Base-by-base conservation (phyloP, 495 filamentous ascomycete species). In the Aspergillus cristatus region DNA sequence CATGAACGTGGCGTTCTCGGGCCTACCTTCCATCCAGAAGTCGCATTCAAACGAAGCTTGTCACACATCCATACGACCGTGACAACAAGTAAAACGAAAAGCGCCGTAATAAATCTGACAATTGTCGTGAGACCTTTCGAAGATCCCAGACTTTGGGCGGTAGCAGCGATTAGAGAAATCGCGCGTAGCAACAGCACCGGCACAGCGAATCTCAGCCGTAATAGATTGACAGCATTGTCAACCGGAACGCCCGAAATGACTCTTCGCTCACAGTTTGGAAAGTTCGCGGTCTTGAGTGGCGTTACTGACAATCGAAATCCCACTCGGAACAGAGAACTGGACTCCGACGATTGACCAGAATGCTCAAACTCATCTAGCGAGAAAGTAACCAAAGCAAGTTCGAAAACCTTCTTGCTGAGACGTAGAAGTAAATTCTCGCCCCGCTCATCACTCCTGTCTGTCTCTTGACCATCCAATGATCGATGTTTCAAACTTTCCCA, bases 171-270 rank as follows among this genome's bases (percentile, higher is more conserved):
- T 4, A 30, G 13, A 12, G 5, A 3, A 14, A n/a, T 30, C 2
- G 47, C 15, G 11, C 31, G 41, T 10, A 50, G 28, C 24, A 46
- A 8, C 5, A 41, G 20, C 14, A 32, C 38, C 3, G 50, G 50
- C 4, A 53, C 7, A 35, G 50, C 38, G 20, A 56, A 15, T 15
- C 34, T 37, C 14, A 32, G 28, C 17, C 48, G 44, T 1, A 53
- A 29, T 1, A 50, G 16, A 28, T 24, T 8, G 8, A 24, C 20
- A 24, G 8, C 20, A 8, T 8, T 8, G 8, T 24, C 20, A 8
- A 15, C 3, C 12, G 34, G 37, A 18, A 24, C 4, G 4, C 4
- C 20, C 4, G 20, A 24, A 12, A 26, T 16, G 11, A 26, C 16
- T 7, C 20, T 30, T 18, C 16, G 22, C 15, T 40, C 14, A 14